These are phyloP conservation scores for Coniosporium tulheliwenetii DNA, from an alignment of 2,329 filamentous ascomycete genomes.

Conservation along the genomic window DNA sequence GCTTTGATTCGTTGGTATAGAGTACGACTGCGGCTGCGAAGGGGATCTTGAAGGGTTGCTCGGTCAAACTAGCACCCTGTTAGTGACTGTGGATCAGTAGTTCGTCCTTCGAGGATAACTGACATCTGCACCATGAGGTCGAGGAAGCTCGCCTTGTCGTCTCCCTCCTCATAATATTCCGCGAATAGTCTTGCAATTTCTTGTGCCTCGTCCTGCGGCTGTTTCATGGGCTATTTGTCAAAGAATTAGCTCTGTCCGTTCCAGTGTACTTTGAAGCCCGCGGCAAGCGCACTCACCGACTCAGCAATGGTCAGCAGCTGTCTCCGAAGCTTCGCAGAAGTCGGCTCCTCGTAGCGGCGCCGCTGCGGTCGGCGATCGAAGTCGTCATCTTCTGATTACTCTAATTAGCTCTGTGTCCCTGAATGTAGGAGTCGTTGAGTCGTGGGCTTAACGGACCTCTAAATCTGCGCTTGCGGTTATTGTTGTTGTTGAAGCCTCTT, in stretches of 20 bases:
- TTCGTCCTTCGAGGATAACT: slow-evolving; percentile 9
- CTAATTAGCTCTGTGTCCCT: too few relatives aligned
- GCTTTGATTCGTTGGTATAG: slow-evolving; percentile 60
- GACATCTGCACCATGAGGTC: slow-evolving; percentile 61
- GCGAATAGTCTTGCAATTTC: slow-evolving; percentile 60
- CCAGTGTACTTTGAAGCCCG: too few relatives aligned
- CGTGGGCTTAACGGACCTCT: slow-evolving; percentile 43
- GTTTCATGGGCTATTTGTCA: slow-evolving; percentile 41
- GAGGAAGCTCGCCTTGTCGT: slow-evolving; percentile 57
- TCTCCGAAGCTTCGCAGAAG: slow-evolving; percentile 56
- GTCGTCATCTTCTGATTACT: slow-evolving; percentile 53
- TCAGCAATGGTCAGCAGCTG: slow-evolving; percentile 71
- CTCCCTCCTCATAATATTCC: slow-evolving; percentile 75
- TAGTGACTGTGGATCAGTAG: background rate
- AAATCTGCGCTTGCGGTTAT: slow-evolving; percentile 65
- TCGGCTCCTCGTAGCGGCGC: slow-evolving; percentile 57
- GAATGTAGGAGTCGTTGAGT: background rate
- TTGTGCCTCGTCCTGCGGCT: slow-evolving; percentile 63
- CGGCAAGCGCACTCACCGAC: slow-evolving; percentile 31
- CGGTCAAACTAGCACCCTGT: slow-evolving; percentile 38
- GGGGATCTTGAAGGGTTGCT: slow-evolving; percentile 96
- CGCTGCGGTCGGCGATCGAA: slow-evolving; percentile 59
- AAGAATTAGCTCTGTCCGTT: too few relatives aligned
- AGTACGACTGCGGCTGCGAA: slow-evolving; percentile 78
- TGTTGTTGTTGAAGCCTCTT: slow-evolving; percentile 43